Evolutionary conservation across 257 asterid genomes (phyloP), one percentile per base, ranked within the genome.

Genomic region (Solanum pennellii): DNA sequence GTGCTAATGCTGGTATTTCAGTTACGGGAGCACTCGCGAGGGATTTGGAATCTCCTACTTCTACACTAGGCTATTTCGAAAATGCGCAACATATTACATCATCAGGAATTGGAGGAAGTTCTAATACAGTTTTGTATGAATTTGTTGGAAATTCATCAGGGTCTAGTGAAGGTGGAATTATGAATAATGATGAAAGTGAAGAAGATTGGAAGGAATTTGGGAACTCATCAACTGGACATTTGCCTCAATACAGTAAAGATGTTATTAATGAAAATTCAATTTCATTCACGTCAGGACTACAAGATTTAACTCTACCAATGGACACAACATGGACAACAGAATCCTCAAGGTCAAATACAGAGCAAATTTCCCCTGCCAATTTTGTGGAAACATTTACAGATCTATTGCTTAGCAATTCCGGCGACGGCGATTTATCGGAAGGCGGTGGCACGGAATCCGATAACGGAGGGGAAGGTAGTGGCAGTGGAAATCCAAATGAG

Each of bases 331-430:
- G 94, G 96, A 86, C 80, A 31, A 76, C 92, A 72, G 94, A 88
- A 9, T 82, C 91, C 0, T 49, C 86, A 14, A 76, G 75, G 33
- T 69, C 68, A 82, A 75, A 76, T 27, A 84, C 89, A 15, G 95
- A 92, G 49, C 91, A 92, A 5, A 92, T 90, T 3, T 89, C 91
- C 2, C 39, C 72, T 13, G 94, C 92, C 21, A 93, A 86, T 49
- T 95, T 95, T 83, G 95, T 93, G 42, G 96, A 96, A 82, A 96
- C 87, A 66, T 95, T 95, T 86, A 96, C 98, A 5, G 96, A 96
- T 75, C 97, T 96, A 9, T 45, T 96, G 85, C 94, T 94, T 3
- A 94, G 95, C 65, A 88, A 86, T 15, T 89, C 95, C 4, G 88
- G 92, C 2, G 94, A 89, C 21, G 91, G 92, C 66, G 87, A 90